Conservation (phyloP, 1,284 basidiomycete genomes). For the Pyrrhoderma lamaoense region DNA sequence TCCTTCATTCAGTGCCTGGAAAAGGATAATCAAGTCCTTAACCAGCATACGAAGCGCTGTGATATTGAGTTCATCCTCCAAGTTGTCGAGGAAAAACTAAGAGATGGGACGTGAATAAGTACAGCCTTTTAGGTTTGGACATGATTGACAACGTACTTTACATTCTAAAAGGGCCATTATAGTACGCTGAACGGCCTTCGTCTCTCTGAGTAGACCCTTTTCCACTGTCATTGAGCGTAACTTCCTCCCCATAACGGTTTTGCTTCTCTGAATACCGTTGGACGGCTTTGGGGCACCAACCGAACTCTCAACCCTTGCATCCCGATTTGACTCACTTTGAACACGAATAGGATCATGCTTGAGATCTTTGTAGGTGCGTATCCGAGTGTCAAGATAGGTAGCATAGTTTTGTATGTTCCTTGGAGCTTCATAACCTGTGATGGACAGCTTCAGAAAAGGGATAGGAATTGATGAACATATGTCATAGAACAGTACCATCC, state of each 20-base stretch:
- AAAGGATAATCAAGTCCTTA: constrained; percentile 92
- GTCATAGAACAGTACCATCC: too few relatives aligned
- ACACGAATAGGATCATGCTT: constrained; percentile 92
- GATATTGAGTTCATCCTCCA: constrained; percentile 87
- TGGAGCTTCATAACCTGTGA: constrained; percentile 73
- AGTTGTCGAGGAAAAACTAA: constrained; percentile 90
- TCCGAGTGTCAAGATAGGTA: constrained; percentile 82
- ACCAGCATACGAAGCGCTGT: constrained; percentile 92
- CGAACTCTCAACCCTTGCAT: constrained; percentile 58
- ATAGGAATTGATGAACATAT: constrained; percentile 22
- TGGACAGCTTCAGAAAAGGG: background rate
- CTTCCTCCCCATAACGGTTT: constrained; percentile 76
- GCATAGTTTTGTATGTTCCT: constrained; percentile 87
- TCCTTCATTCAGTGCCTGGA: constrained; percentile 96
- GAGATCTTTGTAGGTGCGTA: constrained; percentile 84
- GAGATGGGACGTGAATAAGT: too few relatives aligned
- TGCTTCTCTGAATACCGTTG: constrained; percentile 48
- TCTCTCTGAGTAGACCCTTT: constrained; percentile 91
- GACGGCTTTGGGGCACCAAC: constrained; percentile 32
- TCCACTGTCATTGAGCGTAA: constrained; percentile 91
- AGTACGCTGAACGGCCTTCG: constrained; percentile 83
- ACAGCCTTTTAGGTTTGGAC: too few relatives aligned
- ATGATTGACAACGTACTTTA: constrained; percentile 46
- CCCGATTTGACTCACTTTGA: constrained; percentile 84
- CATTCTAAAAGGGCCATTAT: constrained; percentile 85